Conservation (phyloP, 2,329 filamentous ascomycete genomes). For the Teratosphaeria destructans region DNA sequence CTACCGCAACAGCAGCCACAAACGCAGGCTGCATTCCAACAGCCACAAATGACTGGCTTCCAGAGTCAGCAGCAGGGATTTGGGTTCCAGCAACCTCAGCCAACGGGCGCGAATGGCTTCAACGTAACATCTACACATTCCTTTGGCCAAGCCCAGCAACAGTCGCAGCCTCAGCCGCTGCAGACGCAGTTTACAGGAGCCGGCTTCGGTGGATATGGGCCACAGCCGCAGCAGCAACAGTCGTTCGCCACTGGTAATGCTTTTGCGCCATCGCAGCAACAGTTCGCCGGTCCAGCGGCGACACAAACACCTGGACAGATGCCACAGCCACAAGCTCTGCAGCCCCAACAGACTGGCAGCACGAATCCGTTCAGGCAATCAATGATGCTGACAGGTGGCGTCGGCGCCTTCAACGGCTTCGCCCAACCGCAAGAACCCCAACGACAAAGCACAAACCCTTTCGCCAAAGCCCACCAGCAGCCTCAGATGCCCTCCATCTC, state of each 20-base stretch:
- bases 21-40: slow-evolving; percentile 15
- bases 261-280: slow-evolving; percentile 41
- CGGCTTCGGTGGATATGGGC: slow-evolving; percentile 58
- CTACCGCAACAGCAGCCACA: slow-evolving; percentile 18
- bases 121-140: slow-evolving; percentile 23
- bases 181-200: slow-evolving; percentile 59
- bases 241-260: slow-evolving; percentile 13
- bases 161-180: slow-evolving; percentile 31
- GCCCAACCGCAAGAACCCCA: slow-evolving; percentile 13
- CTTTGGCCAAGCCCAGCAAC: slow-evolving; percentile 24
- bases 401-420: slow-evolving; percentile 7
- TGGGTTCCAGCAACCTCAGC: slow-evolving; percentile 12
- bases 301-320: slow-evolving; percentile 28
- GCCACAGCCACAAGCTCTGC: slow-evolving; percentile 38
- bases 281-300: slow-evolving; percentile 16
- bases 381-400: slow-evolving; percentile 50
- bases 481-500: slow-evolving; percentile 9
- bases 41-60: slow-evolving; percentile 15
- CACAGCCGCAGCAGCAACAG: slow-evolving; percentile 45
- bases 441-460: slow-evolving; percentile 32
- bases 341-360: slow-evolving; percentile 44
- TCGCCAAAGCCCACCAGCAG: slow-evolving; percentile 49
- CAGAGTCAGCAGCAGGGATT: slow-evolving; percentile 14
- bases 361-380: slow-evolving; percentile 95
- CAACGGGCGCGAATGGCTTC: slow-evolving; percentile 32